Percentiles rank a stretch among this genome's conserved stretches.
These are phyloP conservation scores for Talaromyces sp. DNA, from an alignment of 2,329 filamentous ascomycete species.

Conservation along the genomic window DNA sequence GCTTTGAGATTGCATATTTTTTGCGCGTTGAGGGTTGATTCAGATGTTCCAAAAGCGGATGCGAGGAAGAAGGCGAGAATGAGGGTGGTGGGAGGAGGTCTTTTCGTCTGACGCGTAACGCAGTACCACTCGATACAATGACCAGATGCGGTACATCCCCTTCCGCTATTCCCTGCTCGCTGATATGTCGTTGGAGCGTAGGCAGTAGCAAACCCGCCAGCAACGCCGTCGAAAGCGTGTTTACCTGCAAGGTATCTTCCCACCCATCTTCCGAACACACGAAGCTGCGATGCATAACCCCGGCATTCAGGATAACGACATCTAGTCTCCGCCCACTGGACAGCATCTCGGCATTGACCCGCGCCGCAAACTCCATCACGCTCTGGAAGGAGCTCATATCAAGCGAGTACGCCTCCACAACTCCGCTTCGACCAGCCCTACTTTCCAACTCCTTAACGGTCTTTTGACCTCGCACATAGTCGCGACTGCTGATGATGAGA, in stretches of 20 bases:
- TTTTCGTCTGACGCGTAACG: slow-evolving; percentile 32
- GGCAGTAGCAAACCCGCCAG: slow-evolving; percentile 54
- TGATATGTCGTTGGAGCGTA: slow-evolving; percentile 33
- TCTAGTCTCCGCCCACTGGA: slow-evolving; percentile 35
- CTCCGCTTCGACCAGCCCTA: slow-evolving; percentile 28
- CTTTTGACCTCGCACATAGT: slow-evolving; percentile 40
- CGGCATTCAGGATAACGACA: slow-evolving; percentile 47
- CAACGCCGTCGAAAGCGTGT: slow-evolving; percentile 55
- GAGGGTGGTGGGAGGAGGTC: slow-evolving; percentile 23
- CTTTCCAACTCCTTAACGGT: slow-evolving; percentile 41
- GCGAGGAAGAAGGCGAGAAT: neutral
- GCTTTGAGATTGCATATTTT: slow-evolving; percentile 44
- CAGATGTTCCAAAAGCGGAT: slow-evolving; percentile 33
- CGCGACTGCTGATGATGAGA: slow-evolving; percentile 50
- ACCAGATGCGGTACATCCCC: slow-evolving; percentile 39
- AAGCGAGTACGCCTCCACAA: slow-evolving; percentile 45
- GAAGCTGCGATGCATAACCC: slow-evolving; percentile 41
- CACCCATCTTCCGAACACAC: slow-evolving; percentile 43
- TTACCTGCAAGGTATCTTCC: slow-evolving; percentile 57
- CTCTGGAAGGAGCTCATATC: slow-evolving; percentile 48
- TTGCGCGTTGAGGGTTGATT: slow-evolving; percentile 27
- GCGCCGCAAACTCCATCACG: slow-evolving; percentile 43
- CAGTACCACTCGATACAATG: slow-evolving; percentile 46
- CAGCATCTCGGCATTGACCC: slow-evolving; percentile 33
- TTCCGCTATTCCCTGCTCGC: neutral